Evolutionary conservation across 225 moss, liverwort and hornwort species (phyloP), one percentile per base, ranked within the genome.

Genomic region (Anthoceros angustus): DNA sequence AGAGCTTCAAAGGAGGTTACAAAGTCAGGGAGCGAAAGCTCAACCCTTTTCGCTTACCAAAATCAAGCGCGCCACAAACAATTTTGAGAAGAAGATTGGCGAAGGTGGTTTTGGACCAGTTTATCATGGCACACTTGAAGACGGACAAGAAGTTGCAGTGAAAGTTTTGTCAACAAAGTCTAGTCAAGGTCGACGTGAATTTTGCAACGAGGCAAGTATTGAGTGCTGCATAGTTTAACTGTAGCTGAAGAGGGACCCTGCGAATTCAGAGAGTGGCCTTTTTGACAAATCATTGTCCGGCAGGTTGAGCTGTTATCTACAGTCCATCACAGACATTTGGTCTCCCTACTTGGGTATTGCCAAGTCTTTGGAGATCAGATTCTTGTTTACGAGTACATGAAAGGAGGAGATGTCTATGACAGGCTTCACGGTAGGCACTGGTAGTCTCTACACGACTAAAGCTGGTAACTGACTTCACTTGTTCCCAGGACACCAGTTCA

Each of bases 141-240:
- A 71, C 61, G 76, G 64, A 39, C 76, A 73, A 70, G 87, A 82
- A 73, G 76, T 87, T 41, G 87, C 84, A 41, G 80, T 87, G 63
- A 87, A 87, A 70, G 73, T 84, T 43, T 64, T 80, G 7, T 77
- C 80, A 40, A 68, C 68, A 2, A 67, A 73, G 39, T 82, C 82
- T 23, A 73, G 72, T 32, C 84, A 87, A 73, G 81, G 84, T 70
- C 70, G 72, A 10, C 32, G 68, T 0, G 84, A 84, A 61, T 87
- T 87, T 65, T 74, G 76, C 12, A 87, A 73, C 23, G 87, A 87
- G 87, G 87, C 84, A 32, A 39, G 48, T 2, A 24, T 26, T 23
- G 16, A 10, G 41, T 20, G 16, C 8, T 41, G 15, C 41, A 15
- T 64, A 16, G 11, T 2, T 24, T 5, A 10, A 9, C n/a, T 15